Evolutionary conservation across 148 eudicot species (phyloP).

Genomic region (Linanthus parryae): DNA sequence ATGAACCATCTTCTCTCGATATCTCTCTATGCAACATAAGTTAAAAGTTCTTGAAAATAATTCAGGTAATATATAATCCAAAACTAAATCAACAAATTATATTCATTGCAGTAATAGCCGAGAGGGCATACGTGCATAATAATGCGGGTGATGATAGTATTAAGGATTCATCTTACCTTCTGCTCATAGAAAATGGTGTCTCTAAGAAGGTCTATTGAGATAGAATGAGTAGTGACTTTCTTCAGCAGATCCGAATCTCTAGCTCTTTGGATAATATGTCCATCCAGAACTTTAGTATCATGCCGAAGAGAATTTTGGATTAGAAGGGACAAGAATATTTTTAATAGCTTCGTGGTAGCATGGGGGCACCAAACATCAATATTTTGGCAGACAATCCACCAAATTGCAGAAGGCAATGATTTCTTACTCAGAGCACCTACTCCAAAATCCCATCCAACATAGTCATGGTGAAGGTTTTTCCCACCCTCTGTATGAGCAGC

Average conservation of each 20-base stretch:
- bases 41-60: no score
- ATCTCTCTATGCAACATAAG: no score
- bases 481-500: conserved; percentile 10
- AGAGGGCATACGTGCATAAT: conserved; percentile 1
- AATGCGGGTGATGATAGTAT: conserved; percentile 10
- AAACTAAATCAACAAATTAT: no score
- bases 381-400: conserved; percentile 75
- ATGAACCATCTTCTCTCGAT: no score
- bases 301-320: conserved; percentile 33
- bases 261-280: conserved; percentile 15
- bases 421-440: conserved; percentile 52
- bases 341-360: conserved; percentile 59
- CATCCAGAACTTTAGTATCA: conserved; percentile 16
- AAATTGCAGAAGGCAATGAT: conserved; percentile 55
- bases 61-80: no score
- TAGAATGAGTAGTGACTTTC: conserved; percentile 37
- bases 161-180: conserved; percentile 40
- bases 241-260: conserved; percentile 14
- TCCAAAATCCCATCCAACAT: conserved; percentile 44
- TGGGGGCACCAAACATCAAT: conserved; percentile 71
- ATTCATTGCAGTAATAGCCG: no score
- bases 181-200: conserved; percentile 71
- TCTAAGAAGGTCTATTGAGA: conserved; percentile 54
- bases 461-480: conserved; percentile 10
- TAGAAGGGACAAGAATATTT: conserved; percentile 50